Conservation (phyloP, 345 rosid species). For the Raphanus raphanistrum region DNA sequence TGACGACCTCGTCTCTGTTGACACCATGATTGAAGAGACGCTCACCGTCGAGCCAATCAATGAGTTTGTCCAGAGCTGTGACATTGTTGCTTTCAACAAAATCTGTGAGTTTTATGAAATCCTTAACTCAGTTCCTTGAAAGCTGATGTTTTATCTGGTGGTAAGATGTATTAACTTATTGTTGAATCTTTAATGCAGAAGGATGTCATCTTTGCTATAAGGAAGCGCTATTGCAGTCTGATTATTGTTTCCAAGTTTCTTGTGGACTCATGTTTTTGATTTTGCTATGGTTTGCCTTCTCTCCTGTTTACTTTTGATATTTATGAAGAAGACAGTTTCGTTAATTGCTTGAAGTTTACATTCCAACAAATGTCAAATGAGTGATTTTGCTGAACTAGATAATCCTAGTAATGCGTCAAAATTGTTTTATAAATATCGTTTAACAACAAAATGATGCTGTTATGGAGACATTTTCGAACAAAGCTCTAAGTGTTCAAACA, state of each 20-base stretch:
- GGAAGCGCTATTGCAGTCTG: neutral
- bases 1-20: constrained; percentile 81
- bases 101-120: constrained; percentile 43
- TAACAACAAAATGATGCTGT: neutral
- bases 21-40: constrained; percentile 61
- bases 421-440: no score
- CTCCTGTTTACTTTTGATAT: neutral
- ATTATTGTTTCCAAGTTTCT: constrained; percentile 1
- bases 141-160: neutral
- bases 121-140: neutral
- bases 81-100: constrained; percentile 89
- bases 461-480: neutral
- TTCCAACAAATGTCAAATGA: neutral
- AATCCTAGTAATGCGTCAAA: neutral
- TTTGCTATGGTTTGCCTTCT: neutral
- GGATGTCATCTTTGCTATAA: neutral
- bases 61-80: constrained; percentile 79
- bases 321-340: neutral
- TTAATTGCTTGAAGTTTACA: neutral
- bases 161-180: neutral
- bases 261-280: neutral
- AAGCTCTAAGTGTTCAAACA: neutral
- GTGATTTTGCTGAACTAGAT: neutral
- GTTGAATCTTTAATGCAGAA: neutral
- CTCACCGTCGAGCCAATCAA: constrained; percentile 70